A percentile compares a stretch with the other conserved stretches of the same genome.
These are phyloP conservation scores for Skeletonema grethae DNA, from an alignment of 108 stramenopile species.

Conservation along the genomic window DNA sequence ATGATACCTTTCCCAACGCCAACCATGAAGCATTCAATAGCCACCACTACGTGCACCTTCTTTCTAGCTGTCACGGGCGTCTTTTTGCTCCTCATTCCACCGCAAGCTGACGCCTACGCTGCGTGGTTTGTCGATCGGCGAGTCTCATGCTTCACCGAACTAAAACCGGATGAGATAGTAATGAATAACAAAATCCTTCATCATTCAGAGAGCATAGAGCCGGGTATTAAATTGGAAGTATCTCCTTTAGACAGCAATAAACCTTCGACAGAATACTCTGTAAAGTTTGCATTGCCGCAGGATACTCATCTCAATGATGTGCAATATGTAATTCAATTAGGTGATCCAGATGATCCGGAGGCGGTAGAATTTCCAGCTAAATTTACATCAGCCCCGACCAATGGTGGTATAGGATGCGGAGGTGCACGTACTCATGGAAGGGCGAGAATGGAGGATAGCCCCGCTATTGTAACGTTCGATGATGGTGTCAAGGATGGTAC, in stretches of 20 bases:
- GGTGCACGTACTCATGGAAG: too few relatives aligned
- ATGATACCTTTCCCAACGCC: too few relatives aligned
- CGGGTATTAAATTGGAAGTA: conserved; percentile 51
- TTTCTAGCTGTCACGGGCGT: not conserved
- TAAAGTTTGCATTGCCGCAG: conserved; percentile 50
- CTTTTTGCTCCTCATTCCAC: not conserved
- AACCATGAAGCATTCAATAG: too few relatives aligned
- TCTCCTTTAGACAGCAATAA: conserved; percentile 15
- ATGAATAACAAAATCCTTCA: conserved; percentile 64
- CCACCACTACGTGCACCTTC: too few relatives aligned
- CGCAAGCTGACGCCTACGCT: conserved; percentile 22
- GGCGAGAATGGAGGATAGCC: too few relatives aligned
- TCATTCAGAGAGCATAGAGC: conserved; percentile 48
- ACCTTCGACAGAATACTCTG: conserved; percentile 1
- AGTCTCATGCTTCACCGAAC: conserved; percentile 48
- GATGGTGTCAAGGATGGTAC: conserved; percentile 6
- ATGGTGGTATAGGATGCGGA: too few relatives aligned
- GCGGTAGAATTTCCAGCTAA: too few relatives aligned
- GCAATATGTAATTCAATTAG: conserved; percentile 65
- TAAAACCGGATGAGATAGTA: conserved; percentile 66
- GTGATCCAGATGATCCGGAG: conserved; percentile 17
- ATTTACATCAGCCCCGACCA: too few relatives aligned
- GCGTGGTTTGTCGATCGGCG: conserved; percentile 46
- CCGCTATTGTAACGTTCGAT: not conserved
- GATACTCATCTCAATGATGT: conserved; percentile 38